phyloP scores from a whole-genome alignment of 345 rosid species.

The Clarkia xantiana region DNA sequence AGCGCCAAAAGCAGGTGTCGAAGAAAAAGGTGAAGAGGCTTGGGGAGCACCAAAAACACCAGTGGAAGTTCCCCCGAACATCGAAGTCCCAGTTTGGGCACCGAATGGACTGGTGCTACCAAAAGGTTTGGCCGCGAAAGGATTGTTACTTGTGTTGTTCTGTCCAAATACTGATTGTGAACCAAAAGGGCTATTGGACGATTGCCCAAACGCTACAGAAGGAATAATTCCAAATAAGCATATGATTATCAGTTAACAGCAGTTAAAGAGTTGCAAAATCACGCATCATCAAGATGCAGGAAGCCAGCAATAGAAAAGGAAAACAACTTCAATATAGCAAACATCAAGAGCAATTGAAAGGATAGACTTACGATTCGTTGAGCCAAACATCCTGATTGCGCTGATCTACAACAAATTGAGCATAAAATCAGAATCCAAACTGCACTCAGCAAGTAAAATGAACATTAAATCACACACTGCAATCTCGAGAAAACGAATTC shows the following conservation, averaged over 20 bases:
- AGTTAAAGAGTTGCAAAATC: not conserved
- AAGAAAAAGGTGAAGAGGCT: conserved; percentile 9
- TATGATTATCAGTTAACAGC: not conserved
- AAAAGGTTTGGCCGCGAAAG: conserved; percentile 62
- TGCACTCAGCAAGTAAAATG: no score
- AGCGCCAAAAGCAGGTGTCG: conserved; percentile 59
- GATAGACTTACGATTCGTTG: conserved; percentile 34
- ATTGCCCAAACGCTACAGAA: conserved; percentile 32
- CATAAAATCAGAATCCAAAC: no score
- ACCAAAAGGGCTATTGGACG: not conserved
- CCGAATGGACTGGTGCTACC: conserved; percentile 61
- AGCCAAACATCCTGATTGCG: conserved; percentile 33
- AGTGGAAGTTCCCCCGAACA: conserved; percentile 81
- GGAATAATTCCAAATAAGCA: not conserved
- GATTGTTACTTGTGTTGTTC: conserved; percentile 42
- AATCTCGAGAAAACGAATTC: no score
- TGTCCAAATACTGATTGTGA: conserved; percentile 55
- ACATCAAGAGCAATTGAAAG: not conserved
- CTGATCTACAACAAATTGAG: no score
- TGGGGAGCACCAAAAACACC: conserved; percentile 71
- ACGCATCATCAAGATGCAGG: no score
- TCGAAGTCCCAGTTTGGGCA: conserved; percentile 42
- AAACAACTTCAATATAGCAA: not conserved
- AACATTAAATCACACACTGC: no score
- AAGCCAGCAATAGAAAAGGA: not conserved